Evolutionary conservation across 164 flowering plant species (phyloP).

Genomic region (Sedum album): DNA sequence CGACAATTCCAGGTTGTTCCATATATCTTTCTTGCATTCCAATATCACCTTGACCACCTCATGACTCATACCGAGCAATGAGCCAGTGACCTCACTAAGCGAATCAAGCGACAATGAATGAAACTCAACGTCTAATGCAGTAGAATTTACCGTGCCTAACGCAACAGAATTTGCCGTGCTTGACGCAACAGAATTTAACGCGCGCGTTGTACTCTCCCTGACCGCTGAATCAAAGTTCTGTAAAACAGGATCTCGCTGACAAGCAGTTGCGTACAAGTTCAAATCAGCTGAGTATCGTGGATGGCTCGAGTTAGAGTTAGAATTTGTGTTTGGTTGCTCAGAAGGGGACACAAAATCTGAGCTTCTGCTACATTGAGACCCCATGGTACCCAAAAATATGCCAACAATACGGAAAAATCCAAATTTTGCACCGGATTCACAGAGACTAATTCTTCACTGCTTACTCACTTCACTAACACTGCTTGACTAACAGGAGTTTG

Average conservation of each 20-base stretch:
- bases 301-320: conserved; percentile 7
- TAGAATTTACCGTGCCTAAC: too few species aligned
- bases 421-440: too few species aligned
- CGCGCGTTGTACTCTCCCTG: conserved; percentile 72
- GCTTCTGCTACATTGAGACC: conserved; percentile 23
- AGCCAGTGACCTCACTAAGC: conserved; percentile 49
- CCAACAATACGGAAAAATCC: too few species aligned
- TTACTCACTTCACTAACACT: too few species aligned
- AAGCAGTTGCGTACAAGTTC: conserved; percentile 56
- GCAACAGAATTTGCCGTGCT: too few species aligned
- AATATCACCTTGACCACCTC: conserved; percentile 61
- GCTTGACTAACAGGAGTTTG: too few species aligned
- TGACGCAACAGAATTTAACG: conserved; percentile 22
- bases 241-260: conserved; percentile 49
- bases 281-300: conserved; percentile 28
- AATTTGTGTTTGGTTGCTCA: not conserved
- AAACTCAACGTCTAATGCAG: conserved; percentile 3
- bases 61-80: conserved; percentile 65
- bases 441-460: too few species aligned
- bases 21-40: conserved; percentile 53
- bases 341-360: not conserved
- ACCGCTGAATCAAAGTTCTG: conserved; percentile 49
- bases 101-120: conserved; percentile 31
- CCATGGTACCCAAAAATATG: conserved; percentile 15
- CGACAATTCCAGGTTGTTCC: conserved; percentile 54